Evolutionary conservation across 2,329 filamentous ascomycete species (phyloP), one percentile per base, ranked within the genome.

Genomic region (Zalaria sp.): DNA sequence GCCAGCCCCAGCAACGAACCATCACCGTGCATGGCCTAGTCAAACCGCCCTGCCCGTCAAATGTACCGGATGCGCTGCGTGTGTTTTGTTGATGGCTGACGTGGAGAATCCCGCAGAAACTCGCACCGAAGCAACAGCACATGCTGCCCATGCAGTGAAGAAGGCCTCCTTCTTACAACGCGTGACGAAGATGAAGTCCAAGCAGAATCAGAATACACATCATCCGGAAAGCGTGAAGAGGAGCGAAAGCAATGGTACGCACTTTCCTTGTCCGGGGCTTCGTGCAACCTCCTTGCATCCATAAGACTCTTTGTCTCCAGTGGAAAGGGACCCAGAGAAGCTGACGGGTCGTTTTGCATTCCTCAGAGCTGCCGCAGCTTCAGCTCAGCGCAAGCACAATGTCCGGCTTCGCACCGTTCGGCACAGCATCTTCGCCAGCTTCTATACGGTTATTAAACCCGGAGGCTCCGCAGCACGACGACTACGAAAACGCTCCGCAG

Each of bases 141-240:
- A 18, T 18, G 18, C 18, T 18, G 18, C 18, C 18, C 18, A 18
- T 18, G 18, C 18, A 18, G 18, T 18, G 18, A 32, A n/a, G 29
- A 32, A 32, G n/a, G 44, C 27, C 10, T 25, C 28, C n/a, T 29
- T 29, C 10, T 34, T n/a, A 18, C n/a, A 26, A 27, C 25, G 25
- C 18, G 25, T 40, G 29, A 35, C 27, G 5, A 40, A 25, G 34
- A 40, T 40, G 38, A 40, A 34, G 34, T 40, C 38, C 18, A 29
- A 28, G 9, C 38, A 40, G 3, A 34, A 26, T 26, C 38, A 40
- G 3, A 34, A 26, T 26, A 40, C 27, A 25, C 38, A 29, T 34
- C 38, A 34, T n/a, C 29, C 28, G 3, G 38, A 40, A 26, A 32
- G 29, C n/a, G 29, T 32, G 29, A 32, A n/a, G 29, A 32, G 29